These are phyloP conservation scores for Ogataea hybrid DNA, from an alignment of 1,139 yeast species.

Conservation along the genomic window DNA sequence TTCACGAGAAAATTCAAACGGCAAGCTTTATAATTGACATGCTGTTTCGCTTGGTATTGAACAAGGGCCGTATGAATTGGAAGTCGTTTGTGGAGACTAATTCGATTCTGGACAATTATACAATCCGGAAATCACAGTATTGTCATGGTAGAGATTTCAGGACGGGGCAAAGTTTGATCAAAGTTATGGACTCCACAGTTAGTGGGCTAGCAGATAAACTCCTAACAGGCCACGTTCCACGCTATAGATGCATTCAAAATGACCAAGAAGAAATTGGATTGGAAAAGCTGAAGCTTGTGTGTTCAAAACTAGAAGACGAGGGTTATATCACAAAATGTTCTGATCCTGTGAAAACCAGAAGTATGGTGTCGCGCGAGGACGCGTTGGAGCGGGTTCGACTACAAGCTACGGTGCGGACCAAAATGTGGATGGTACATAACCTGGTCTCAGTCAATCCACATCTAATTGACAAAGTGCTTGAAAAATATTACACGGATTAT, in stretches of 20 bases:
- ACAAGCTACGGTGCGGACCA: conserved; percentile 18
- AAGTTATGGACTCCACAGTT: no score
- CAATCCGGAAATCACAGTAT: neutral
- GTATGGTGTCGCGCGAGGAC: conserved; percentile 3
- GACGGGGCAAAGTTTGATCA: no score
- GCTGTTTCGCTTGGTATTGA: neutral
- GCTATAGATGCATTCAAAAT: conserved; percentile 1
- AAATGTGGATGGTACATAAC: conserved; percentile 19
- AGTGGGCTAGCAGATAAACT: no score
- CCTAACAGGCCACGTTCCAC: no score
- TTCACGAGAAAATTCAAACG: no score
- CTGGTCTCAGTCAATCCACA: conserved; percentile 16
- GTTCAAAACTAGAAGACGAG: neutral
- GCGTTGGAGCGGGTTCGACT: conserved; percentile 16
- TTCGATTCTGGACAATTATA: neutral
- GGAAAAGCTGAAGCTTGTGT: neutral
- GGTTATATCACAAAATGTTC: neutral
- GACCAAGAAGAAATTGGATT: conserved; percentile 16
- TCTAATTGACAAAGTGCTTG: conserved; percentile 14
- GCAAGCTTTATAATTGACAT: no score
- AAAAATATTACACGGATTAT: conserved; percentile 22
- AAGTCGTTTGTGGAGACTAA: neutral
- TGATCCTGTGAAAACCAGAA: no score
- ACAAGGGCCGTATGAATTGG: neutral
- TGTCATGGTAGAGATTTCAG: no score